Evolutionary conservation across 768 basidiomycete species (phyloP), one percentile per base, ranked within the genome.

Genomic region (Boletales sp.): DNA sequence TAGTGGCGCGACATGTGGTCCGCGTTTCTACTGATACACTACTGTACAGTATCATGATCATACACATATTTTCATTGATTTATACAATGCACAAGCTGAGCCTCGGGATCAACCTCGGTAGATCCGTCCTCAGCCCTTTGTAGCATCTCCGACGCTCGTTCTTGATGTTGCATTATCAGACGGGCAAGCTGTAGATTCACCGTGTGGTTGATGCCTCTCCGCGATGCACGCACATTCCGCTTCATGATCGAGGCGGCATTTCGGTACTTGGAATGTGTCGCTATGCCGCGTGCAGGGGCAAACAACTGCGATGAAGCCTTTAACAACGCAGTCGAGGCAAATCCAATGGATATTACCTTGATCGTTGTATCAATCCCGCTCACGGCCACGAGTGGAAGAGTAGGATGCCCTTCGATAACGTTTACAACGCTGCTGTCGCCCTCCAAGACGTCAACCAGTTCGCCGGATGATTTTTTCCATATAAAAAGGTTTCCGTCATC

Each of bases 401-500:
- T 76, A 0, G 92, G 74, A 57, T 94, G 90, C 1, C 81, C 82
- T 67, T 94, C 91, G 46, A 95, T 80, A 59, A 87, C 87, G 63
- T 94, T 95, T 14, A 94, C 92, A 3, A 93, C 81, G 44, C 70
- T 77, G 19, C 78, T 75, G 57, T 95, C 92, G 33, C 91, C 92
- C 72, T 94, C 89, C 57, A 89, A 83, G 40, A 95, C 82, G 13
- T 86, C 88, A 47, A 82, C 79, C 10, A 94, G 66, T 12, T 66
- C 66, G 0, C 82, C 84, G 14, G 77, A 77, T 15, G 69, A 65
- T 61, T 94, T 94, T 52, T 80, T 73, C 92, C 92, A 95, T 13
- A 94, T 73, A 64, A 95, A 95, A 66, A 87, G 84, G 62, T 89
- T 84, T 1, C 88, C 88, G 55, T 93, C 90, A 59, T 95, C 92